Conservation (phyloP, 169 alveolate genomes). For the Cryptosporidium viatorum region DNA sequence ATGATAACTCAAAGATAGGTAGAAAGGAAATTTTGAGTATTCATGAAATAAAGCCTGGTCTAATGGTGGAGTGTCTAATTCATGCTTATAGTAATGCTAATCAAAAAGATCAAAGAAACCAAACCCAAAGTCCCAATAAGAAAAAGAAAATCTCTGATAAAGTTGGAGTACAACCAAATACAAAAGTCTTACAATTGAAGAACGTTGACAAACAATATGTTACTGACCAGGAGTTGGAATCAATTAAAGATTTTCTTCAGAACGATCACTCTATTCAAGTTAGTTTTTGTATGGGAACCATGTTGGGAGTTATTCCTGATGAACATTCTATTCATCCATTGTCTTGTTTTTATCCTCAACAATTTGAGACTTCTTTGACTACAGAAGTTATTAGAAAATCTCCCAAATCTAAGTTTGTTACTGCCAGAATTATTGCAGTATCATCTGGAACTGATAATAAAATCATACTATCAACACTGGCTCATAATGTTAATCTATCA, state of each 20-base stretch:
- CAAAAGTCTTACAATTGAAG: slow-evolving; percentile 25
- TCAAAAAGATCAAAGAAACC: background rate
- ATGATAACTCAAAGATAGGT: background rate
- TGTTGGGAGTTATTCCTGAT: slow-evolving; percentile 61
- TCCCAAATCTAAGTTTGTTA: slow-evolving; percentile 9
- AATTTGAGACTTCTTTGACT: background rate
- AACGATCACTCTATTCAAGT: slow-evolving; percentile 38
- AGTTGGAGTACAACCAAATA: slow-evolving; percentile 28
- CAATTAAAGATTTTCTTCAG: slow-evolving; percentile 27
- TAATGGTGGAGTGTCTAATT: slow-evolving; percentile 38
- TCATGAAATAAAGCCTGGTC: slow-evolving; percentile 70
- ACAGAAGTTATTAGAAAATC: background rate
- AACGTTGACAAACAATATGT: slow-evolving; percentile 19
- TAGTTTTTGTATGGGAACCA: slow-evolving; percentile 69
- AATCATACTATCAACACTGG: slow-evolving; percentile 28
- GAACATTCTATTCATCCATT: slow-evolving; percentile 66
- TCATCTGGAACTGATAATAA: slow-evolving; percentile 32
- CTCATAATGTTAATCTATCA: slow-evolving; percentile 11
- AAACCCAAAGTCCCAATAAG: background rate
- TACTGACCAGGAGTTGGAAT: slow-evolving; percentile 16
- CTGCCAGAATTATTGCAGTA: slow-evolving; percentile 58
- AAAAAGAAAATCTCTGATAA: slow-evolving; percentile 33
- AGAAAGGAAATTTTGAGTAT: slow-evolving; percentile 33
- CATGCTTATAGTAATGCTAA: slow-evolving; percentile 22
- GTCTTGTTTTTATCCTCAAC: slow-evolving; percentile 13